A percentile compares a stretch with the other conserved stretches of the same genome.
Conservation (phyloP, 1,284 basidiomycete species). For the Sporisorium reilianum region DNA sequence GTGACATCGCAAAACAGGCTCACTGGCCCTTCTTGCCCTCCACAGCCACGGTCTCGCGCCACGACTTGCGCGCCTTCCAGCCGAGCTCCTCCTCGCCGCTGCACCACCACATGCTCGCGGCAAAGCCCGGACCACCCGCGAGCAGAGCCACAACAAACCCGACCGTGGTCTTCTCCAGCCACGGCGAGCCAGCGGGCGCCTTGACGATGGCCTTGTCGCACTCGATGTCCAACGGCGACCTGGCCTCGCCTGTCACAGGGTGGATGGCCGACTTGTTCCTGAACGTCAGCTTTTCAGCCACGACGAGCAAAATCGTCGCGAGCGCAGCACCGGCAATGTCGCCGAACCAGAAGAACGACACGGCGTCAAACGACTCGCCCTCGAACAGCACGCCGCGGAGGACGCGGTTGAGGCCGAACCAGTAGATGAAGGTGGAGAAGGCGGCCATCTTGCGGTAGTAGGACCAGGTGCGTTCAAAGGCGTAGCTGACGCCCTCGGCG, state of each 20-base stretch:
- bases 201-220: constrained; percentile 53
- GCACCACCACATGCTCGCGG: constrained; percentile 58
- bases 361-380: constrained; percentile 30
- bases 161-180: constrained; percentile 42
- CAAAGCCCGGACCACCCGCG: constrained; percentile 48
- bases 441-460: constrained; percentile 54
- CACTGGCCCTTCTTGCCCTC: constrained; percentile 52
- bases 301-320: constrained; percentile 27
- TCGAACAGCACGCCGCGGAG: constrained; percentile 25
- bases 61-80: constrained; percentile 54
- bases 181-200: constrained; percentile 48
- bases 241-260: constrained; percentile 37
- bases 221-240: constrained; percentile 43
- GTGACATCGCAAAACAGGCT: not conserved
- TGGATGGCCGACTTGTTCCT: constrained; percentile 34
- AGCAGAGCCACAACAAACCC: constrained; percentile 35
- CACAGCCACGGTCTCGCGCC: constrained; percentile 52
- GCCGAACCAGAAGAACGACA: constrained; percentile 44
- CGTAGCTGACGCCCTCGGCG: constrained; percentile 53
- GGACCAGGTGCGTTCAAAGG: constrained; percentile 56
- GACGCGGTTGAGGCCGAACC: constrained; percentile 54
- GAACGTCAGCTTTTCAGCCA: constrained; percentile 39
- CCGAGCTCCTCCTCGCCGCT: constrained; percentile 56
- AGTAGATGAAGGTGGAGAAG: constrained; percentile 48
- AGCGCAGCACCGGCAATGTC: constrained; percentile 31